phyloP scores from a whole-genome alignment of 305 asterid genomes.

The Solanum chacoense region DNA sequence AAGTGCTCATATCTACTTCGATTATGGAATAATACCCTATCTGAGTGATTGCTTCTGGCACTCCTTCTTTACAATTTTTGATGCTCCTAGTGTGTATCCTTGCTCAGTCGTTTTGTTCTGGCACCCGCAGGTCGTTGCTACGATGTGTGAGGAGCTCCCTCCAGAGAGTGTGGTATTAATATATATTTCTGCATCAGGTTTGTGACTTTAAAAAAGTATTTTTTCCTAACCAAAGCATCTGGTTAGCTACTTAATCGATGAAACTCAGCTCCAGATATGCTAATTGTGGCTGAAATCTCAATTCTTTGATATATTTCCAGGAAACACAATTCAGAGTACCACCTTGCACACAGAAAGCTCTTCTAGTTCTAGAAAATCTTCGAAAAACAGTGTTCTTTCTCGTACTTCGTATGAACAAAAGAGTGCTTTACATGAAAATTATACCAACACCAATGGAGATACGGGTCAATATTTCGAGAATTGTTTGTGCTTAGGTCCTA shows the following conservation, averaged over 20 bases:
- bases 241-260: not conserved
- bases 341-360: slow-evolving; percentile 41
- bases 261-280: not conserved
- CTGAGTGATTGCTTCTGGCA: not conserved
- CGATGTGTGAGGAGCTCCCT: slow-evolving; percentile 84
- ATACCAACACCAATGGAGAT: slow-evolving; percentile 29
- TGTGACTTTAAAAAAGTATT: not conserved
- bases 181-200: slow-evolving; percentile 84
- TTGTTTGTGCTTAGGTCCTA: slow-evolving; percentile 65
- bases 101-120: not conserved
- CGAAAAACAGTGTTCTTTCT: slow-evolving; percentile 26
- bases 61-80: not conserved
- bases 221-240: not conserved
- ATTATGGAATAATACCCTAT: not conserved
- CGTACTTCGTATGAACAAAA: slow-evolving; percentile 34
- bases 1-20: not conserved
- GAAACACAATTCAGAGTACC: slow-evolving; percentile 34
- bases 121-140: slow-evolving; percentile 65
- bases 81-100: not conserved
- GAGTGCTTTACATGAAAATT: slow-evolving; percentile 37
- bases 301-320: slow-evolving; percentile 27
- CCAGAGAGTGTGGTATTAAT: slow-evolving; percentile 71
- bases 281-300: slow-evolving; percentile 14
- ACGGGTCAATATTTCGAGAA: slow-evolving; percentile 43
- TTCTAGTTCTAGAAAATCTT: slow-evolving; percentile 36